Evolutionary conservation across 257 asterid species (phyloP).

Genomic region (Salvia splendens): DNA sequence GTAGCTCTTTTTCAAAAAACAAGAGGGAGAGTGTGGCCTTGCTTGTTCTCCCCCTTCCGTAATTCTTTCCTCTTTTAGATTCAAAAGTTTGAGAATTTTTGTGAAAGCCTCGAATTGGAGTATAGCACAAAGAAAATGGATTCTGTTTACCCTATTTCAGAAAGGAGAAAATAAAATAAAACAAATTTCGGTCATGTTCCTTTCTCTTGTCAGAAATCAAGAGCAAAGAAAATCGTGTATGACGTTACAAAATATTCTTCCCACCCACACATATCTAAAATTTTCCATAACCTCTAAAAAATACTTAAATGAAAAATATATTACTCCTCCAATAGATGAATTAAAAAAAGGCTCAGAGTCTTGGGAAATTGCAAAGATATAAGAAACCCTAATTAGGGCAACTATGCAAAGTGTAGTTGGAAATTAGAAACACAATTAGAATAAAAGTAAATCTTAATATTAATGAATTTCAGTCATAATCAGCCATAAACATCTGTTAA

Average conservation of each 20-base stretch:
- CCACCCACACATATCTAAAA: slow-evolving; percentile 37
- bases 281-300: slow-evolving; percentile 31
- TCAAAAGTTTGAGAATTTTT: slow-evolving; percentile 43
- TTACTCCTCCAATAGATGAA: not conserved
- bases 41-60: slow-evolving; percentile 31
- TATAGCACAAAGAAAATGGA: slow-evolving; percentile 28
- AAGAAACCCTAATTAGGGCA: slow-evolving; percentile 50
- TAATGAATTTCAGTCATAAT: not conserved
- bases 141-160: slow-evolving; percentile 11
- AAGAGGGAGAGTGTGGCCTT: not conserved
- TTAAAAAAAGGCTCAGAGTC: slow-evolving; percentile 25
- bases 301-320: not conserved
- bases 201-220: slow-evolving; percentile 47
- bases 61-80: slow-evolving; percentile 44
- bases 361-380: not conserved
- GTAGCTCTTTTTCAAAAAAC: not conserved
- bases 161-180: slow-evolving; percentile 7
- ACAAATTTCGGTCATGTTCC: slow-evolving; percentile 19
- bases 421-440: not conserved
- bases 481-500: not conserved
- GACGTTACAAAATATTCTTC: slow-evolving; percentile 81
- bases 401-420: not conserved
- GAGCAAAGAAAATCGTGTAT: slow-evolving; percentile 61
- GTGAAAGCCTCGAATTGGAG: slow-evolving; percentile 37
- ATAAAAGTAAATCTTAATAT: no score